phyloP scores from a whole-genome alignment of 345 rosid species.

The Noccaea bulbosa region DNA sequence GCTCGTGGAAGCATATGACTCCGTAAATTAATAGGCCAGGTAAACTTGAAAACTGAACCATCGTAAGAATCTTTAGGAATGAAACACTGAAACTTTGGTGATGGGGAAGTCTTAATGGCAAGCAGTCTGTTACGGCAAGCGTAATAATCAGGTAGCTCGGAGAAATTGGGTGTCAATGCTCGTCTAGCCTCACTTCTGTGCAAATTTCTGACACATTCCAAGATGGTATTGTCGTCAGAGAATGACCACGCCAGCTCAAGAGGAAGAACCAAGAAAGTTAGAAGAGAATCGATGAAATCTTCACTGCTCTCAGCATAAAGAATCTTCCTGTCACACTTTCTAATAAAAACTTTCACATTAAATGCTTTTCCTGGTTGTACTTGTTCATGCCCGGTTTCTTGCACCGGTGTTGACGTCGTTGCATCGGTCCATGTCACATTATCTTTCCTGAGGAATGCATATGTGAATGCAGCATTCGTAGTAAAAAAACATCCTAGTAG shows the following conservation, averaged over 20 bases:
- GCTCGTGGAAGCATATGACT: no score
- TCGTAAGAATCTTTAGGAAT: no score
- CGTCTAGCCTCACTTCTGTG: background rate
- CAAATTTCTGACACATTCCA: background rate
- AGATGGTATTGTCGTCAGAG: background rate
- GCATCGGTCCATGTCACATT: background rate
- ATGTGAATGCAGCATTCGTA: slow-evolving; percentile 10
- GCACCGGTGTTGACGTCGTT: background rate
- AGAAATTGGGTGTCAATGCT: background rate
- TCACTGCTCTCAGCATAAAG: slow-evolving; percentile 10
- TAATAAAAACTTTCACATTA: background rate
- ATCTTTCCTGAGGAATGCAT: slow-evolving; percentile 4
- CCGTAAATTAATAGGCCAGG: no score
- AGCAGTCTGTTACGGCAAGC: no score
- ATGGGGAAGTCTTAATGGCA: no score
- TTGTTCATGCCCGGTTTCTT: background rate
- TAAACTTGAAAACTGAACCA: no score
- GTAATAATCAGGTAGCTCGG: no score
- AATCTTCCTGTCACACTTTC: background rate
- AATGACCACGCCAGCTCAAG: background rate
- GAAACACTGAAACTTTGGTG: no score
- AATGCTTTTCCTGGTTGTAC: background rate
- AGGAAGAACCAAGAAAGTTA: no score
- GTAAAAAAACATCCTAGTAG: background rate
- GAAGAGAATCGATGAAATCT: background rate